A percentile compares a stretch with the other conserved stretches of the same genome.
phyloP scores from a whole-genome alignment of 495 filamentous ascomycete genomes.

The Apiosordaria backusii region DNA sequence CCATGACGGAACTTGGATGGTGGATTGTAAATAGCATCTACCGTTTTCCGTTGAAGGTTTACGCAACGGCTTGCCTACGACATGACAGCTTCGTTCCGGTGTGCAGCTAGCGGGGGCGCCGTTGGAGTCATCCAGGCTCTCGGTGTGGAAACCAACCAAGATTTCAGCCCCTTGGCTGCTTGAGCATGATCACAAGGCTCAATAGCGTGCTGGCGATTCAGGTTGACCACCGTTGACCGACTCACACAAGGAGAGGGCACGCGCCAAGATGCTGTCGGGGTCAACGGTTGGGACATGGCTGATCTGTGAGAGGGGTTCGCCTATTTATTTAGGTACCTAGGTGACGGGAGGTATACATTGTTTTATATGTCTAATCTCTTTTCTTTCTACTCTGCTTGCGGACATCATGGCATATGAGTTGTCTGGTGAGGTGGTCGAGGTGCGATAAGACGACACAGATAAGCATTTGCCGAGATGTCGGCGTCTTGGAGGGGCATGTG shows the following conservation, averaged over 20 bases:
- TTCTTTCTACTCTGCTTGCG: too few species aligned
- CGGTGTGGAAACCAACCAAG: not conserved
- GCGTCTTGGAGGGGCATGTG: too few species aligned
- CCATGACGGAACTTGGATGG: not conserved
- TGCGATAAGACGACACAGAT: too few species aligned
- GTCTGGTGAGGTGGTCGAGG: too few species aligned
- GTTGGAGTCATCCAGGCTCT: not conserved
- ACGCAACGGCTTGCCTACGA: not conserved
- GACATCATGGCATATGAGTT: too few species aligned
- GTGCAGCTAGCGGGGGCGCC: slow-evolving; percentile 9
- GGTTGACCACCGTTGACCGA: not conserved
- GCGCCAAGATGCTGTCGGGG: not conserved
- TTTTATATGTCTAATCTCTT: too few species aligned
- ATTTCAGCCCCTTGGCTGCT: not conserved
- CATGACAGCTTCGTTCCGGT: not conserved
- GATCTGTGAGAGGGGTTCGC: not conserved
- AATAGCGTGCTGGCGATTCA: not conserved
- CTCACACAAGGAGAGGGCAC: not conserved
- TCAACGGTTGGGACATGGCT: not conserved
- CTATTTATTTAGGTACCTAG: not conserved
- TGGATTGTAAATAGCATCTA: not conserved
- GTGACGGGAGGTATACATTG: not conserved
- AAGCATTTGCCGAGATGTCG: too few species aligned
- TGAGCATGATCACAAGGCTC: not conserved
- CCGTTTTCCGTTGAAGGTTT: not conserved